These are phyloP conservation scores for Kalanchoe fedtschenkoi DNA, from an alignment of 164 flowering plant species.

Conservation along the genomic window DNA sequence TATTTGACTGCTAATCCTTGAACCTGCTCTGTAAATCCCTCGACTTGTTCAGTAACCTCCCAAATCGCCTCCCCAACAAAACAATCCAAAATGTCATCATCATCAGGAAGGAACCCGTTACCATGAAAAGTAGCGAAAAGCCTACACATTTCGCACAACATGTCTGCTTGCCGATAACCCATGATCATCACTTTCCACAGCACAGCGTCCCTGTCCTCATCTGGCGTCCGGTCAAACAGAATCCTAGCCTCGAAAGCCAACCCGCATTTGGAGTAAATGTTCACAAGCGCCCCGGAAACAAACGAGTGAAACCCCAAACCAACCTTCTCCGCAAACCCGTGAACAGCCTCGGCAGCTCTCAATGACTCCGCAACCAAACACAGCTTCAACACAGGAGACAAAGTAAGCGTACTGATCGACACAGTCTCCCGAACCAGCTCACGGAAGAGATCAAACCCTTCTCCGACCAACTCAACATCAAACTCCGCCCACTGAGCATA, in stretches of 20 bases:
- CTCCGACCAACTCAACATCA: conserved; percentile 9
- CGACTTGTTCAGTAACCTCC: conserved; percentile 10
- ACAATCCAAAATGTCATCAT: conserved; percentile 16
- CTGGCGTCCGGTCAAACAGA: conserved; percentile 29
- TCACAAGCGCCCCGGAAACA: conserved; percentile 37
- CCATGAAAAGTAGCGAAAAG: conserved; percentile 33
- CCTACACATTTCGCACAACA: conserved; percentile 17
- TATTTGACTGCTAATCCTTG: conserved; percentile 30
- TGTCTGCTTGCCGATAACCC: conserved; percentile 25
- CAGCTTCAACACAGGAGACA: conserved; percentile 41
- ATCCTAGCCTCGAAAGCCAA: conserved; percentile 18
- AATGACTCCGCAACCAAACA: conserved; percentile 21
- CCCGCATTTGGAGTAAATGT: conserved; percentile 29
- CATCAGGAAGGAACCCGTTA: conserved; percentile 33
- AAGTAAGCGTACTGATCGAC: conserved; percentile 20
- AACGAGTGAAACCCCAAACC: conserved; percentile 38
- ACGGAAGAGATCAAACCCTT: conserved; percentile 28
- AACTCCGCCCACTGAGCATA: conserved; percentile 21
- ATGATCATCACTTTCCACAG: conserved; percentile 48
- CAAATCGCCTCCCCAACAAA: conserved; percentile 20
- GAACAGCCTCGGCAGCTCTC: conserved; percentile 29
- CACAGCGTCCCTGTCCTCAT: conserved; percentile 29
- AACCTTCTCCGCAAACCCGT: conserved; percentile 31
- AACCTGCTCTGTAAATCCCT: conserved; percentile 24
- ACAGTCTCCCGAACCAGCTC: conserved; percentile 13